These are phyloP conservation scores for Dactylis glomerata DNA, from an alignment of 176 grass and related monocot genomes.

Conservation along the genomic window DNA sequence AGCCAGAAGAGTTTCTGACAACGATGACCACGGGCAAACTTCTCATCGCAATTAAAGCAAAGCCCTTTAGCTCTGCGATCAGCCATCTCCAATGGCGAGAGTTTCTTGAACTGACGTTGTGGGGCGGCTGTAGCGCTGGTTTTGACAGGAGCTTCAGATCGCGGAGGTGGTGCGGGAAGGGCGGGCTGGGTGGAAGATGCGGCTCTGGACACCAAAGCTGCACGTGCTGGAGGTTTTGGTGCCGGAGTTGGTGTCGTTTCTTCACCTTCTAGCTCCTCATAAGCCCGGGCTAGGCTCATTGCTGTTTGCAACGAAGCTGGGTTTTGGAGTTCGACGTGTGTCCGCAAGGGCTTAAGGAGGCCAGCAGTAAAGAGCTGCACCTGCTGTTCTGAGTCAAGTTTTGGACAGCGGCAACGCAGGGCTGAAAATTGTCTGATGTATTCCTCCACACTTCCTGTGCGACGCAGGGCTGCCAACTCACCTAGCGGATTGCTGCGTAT, in stretches of 20 bases:
- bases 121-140: not conserved
- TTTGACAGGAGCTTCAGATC: not conserved
- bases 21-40: not conserved
- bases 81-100: not conserved
- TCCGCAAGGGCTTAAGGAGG: too few relatives aligned
- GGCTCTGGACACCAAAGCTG: not conserved
- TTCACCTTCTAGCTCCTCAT: not conserved
- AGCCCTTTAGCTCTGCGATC: not conserved
- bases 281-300: not conserved
- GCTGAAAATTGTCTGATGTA: too few relatives aligned
- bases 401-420: too few relatives aligned
- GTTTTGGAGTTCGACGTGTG: not conserved
- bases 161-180: not conserved
- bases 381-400: too few relatives aligned
- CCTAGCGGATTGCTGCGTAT: too few relatives aligned
- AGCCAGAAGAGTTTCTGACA: not conserved
- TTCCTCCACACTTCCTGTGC: too few relatives aligned
- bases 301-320: not conserved
- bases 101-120: not conserved
- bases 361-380: too few relatives aligned
- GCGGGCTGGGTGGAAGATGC: not conserved
- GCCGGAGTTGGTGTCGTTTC: not conserved
- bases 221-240: not conserved
- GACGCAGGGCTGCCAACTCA: too few relatives aligned
- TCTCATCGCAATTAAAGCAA: not conserved